These are phyloP conservation scores for Fennellomyces sp. DNA, from an alignment of 371 early-diverging fungal species.

Conservation along the genomic window DNA sequence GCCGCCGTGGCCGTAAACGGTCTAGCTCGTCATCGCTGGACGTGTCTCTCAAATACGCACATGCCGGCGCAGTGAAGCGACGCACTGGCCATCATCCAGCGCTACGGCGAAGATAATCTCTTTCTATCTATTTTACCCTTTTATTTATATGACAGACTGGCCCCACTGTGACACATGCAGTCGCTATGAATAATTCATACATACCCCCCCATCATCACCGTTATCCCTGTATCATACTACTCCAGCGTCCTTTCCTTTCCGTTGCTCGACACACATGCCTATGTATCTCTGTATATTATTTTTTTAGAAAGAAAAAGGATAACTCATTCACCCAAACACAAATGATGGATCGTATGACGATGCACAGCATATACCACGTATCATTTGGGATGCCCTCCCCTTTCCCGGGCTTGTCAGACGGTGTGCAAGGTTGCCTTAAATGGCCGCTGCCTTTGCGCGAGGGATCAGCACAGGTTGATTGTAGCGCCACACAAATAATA, in stretches of 20 bases:
- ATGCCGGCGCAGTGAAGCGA: neutral
- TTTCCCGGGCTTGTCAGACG: neutral
- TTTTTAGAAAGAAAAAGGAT: neutral
- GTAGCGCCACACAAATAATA: no score
- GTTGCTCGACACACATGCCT: no score
- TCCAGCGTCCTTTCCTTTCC: no score
- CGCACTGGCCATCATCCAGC: constrained; percentile 10
- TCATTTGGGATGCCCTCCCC: neutral
- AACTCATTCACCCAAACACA: neutral
- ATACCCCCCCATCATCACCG: neutral
- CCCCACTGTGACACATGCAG: neutral
- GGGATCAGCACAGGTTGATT: no score
- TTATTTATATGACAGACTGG: neutral
- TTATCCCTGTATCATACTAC: neutral
- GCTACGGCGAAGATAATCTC: constrained; percentile 7
- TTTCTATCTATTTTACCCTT: neutral
- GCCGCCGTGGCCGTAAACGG: constrained; percentile 9
- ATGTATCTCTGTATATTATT: neutral
- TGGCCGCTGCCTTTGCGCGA: neutral
- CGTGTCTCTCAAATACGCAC: neutral
- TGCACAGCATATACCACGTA: neutral
- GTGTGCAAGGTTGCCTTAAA: constrained; percentile 1
- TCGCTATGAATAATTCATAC: neutral
- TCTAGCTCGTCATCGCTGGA: neutral
- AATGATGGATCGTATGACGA: neutral